Evolutionary conservation across 169 alveolate species (phyloP).

Genomic region (Eimeria sp.): DNA sequence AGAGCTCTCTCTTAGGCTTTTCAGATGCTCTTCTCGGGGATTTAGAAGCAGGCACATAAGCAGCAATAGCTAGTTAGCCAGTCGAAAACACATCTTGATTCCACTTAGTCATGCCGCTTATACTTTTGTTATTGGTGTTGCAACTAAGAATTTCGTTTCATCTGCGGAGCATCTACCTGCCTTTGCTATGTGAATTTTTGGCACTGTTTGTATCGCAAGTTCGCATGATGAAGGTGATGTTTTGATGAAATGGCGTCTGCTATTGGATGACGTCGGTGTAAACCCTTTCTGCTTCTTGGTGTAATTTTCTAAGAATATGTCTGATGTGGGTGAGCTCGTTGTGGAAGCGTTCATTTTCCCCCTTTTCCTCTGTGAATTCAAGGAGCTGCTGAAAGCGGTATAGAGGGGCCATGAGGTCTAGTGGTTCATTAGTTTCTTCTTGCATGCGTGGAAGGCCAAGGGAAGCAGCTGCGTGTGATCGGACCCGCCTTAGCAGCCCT

Average conservation of each 20-base stretch:
- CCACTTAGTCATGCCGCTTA: too few relatives aligned
- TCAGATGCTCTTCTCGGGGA: too few relatives aligned
- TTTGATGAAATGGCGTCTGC: too few relatives aligned
- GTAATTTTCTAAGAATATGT: neutral
- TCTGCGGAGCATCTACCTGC: too few relatives aligned
- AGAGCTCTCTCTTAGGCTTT: too few relatives aligned
- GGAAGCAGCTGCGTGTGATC: slow-evolving; percentile 1
- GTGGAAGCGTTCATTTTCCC: neutral
- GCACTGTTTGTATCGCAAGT: too few relatives aligned
- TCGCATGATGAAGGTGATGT: too few relatives aligned
- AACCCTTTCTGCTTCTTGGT: slow-evolving; percentile 31
- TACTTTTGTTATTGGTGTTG: too few relatives aligned
- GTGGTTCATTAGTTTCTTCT: neutral
- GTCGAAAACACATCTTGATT: too few relatives aligned
- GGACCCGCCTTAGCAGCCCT: slow-evolving; percentile 10
- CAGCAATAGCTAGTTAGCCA: neutral
- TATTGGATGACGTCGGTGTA: neutral
- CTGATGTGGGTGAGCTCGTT: neutral
- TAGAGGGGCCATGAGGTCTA: slow-evolving; percentile 34
- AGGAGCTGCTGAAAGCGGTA: slow-evolving; percentile 10
- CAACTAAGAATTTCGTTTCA: too few relatives aligned
- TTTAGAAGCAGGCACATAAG: neutral
- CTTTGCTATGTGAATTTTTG: too few relatives aligned
- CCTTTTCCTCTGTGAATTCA: neutral
- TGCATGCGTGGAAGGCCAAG: neutral